Percentiles rank a stretch among this genome's conserved stretches.
phyloP scores from a whole-genome alignment of 371 early-diverging fungal species.

The Mucor plumbeus region DNA sequence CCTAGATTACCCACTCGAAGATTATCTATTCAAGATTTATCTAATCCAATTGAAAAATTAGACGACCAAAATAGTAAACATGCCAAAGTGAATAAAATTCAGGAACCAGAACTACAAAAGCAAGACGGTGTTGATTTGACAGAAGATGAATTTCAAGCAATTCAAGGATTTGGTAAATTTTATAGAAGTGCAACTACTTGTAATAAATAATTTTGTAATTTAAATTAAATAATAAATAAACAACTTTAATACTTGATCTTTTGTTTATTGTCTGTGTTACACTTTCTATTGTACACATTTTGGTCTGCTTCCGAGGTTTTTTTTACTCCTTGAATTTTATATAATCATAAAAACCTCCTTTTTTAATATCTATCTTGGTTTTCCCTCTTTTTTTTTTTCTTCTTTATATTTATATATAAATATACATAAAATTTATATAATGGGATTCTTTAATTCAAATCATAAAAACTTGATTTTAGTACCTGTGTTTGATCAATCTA shows the following conservation, averaged over 20 bases:
- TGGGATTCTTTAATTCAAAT: not conserved
- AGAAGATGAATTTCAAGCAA: conserved; percentile 49
- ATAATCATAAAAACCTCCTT: not conserved
- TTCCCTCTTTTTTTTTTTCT: not conserved
- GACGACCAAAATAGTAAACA: no score
- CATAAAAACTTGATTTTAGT: conserved; percentile 3
- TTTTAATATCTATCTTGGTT: not conserved
- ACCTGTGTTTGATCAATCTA: not conserved
- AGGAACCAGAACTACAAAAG: not conserved
- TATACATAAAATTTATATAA: no score
- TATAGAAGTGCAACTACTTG: conserved; percentile 25
- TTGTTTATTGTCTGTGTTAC: not conserved
- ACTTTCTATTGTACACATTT: not conserved
- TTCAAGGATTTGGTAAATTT: conserved; percentile 47
- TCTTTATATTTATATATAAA: not conserved
- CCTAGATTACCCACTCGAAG: conserved; percentile 29
- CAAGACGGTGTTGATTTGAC: conserved; percentile 42
- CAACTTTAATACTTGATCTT: not conserved
- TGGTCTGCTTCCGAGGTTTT: not conserved
- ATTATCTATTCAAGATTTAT: conserved; percentile 44
- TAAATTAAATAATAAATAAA: not conserved
- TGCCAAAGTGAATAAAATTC: not conserved
- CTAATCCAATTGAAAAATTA: conserved; percentile 45
- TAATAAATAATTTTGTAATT: conserved; percentile 16
- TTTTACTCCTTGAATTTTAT: not conserved